phyloP scores from a whole-genome alignment of 768 basidiomycete genomes.

The Xerocomus spinulosus region DNA sequence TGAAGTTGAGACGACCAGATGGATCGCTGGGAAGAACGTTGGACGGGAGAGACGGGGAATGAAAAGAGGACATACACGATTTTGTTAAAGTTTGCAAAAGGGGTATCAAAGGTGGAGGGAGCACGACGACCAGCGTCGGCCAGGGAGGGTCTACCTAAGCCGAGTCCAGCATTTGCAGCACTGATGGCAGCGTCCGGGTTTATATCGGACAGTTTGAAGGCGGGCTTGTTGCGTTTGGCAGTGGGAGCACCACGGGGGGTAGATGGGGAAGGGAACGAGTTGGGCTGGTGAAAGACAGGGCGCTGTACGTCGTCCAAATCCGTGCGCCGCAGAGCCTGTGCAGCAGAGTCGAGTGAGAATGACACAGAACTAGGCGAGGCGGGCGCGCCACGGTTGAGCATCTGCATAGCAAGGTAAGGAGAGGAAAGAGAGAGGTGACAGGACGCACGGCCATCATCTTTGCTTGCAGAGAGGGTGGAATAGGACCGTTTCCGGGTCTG shows the following conservation, averaged over 20 bases:
- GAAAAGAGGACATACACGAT: conserved; percentile 75
- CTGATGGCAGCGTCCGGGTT: conserved; percentile 47
- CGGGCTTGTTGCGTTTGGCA: conserved; percentile 45
- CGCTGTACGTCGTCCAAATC: conserved; percentile 28
- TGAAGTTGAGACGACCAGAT: conserved; percentile 91
- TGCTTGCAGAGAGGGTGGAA: conserved; percentile 86
- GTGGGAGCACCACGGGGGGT: conserved; percentile 32
- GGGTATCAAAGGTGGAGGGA: conserved; percentile 53
- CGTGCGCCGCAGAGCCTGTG: conserved; percentile 37
- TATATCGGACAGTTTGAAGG: conserved; percentile 63
- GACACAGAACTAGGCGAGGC: conserved; percentile 23
- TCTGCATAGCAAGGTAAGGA: conserved; percentile 29
- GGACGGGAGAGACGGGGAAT: conserved; percentile 3
- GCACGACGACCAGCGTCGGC: conserved; percentile 37
- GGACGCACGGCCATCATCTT: conserved; percentile 90
- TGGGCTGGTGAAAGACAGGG: conserved; percentile 31
- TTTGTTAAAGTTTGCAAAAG: conserved; percentile 89
- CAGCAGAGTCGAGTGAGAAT: conserved; percentile 38
- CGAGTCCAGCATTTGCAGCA: conserved; percentile 63
- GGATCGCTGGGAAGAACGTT: conserved; percentile 62
- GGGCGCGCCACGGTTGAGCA: conserved; percentile 41
- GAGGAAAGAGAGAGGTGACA: background rate
- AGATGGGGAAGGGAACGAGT: conserved; percentile 34
- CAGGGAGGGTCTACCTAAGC: conserved; percentile 57
- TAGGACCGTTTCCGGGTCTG: conserved; percentile 52